A percentile compares a stretch with the other conserved stretches of the same genome.
Conservation (phyloP, 176 grass and related monocot species). For the Themeda triandra region DNA sequence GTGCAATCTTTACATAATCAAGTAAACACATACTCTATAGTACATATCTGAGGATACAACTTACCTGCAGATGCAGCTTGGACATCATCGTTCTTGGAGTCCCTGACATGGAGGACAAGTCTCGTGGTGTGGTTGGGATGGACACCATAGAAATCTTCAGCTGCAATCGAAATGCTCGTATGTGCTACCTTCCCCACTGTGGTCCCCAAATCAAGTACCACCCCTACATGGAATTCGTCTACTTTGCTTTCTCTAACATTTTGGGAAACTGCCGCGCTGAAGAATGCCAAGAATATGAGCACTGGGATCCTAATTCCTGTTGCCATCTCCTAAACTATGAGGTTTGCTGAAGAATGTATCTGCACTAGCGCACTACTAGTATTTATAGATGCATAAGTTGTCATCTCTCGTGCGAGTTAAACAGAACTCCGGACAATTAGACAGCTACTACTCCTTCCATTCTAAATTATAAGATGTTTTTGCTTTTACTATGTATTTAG, state of each 20-base stretch:
- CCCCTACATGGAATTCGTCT: conserved; percentile 35
- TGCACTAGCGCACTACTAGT: neutral
- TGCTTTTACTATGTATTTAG: no score
- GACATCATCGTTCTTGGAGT: conserved; percentile 37
- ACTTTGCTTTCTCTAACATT: neutral
- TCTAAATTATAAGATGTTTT: no score
- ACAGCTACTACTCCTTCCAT: no score
- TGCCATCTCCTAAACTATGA: neutral
- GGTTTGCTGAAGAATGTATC: neutral
- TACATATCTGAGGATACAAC: neutral
- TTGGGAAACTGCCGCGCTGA: neutral
- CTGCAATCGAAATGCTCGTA: conserved; percentile 46
- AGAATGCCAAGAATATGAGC: conserved; percentile 23
- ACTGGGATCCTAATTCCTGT: neutral
- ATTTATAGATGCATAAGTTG: neutral
- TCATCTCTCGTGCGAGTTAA: neutral
- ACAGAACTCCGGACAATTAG: no score
- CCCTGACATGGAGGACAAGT: conserved; percentile 35
- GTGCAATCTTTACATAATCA: neutral
- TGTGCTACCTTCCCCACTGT: conserved; percentile 33
- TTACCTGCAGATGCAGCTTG: conserved; percentile 48
- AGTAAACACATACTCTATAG: neutral
- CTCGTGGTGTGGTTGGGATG: conserved; percentile 27
- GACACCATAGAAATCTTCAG: conserved; percentile 56
- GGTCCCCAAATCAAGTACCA: conserved; percentile 43